phyloP scores from a whole-genome alignment of 345 rosid genomes.

The Salix brachista region DNA sequence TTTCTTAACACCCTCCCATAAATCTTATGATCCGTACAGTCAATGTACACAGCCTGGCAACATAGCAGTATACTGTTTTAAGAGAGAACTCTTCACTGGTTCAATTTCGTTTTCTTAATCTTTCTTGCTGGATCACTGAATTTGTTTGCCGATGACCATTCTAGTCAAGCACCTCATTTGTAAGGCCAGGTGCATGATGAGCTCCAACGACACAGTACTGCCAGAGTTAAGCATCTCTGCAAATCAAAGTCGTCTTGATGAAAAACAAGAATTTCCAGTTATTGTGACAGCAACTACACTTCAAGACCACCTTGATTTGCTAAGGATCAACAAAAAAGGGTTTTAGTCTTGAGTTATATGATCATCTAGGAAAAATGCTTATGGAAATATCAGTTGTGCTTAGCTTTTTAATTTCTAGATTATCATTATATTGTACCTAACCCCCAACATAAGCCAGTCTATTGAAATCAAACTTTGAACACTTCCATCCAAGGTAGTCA shows the following conservation, averaged over 20 bases:
- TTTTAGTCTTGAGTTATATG: slow-evolving; percentile 25
- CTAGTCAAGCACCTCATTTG: slow-evolving; percentile 17
- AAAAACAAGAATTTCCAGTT: too few species aligned
- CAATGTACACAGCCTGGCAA: slow-evolving; percentile 29
- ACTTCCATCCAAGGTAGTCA: too few species aligned
- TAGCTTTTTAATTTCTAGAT: slow-evolving; percentile 14
- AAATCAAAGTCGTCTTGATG: too few species aligned
- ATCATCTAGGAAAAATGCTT: slow-evolving; percentile 26
- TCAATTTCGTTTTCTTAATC: slow-evolving; percentile 44
- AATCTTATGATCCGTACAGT: slow-evolving; percentile 32
- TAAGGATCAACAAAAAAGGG: slow-evolving; percentile 21
- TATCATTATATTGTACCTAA: slow-evolving; percentile 25
- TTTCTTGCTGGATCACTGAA: slow-evolving; percentile 23
- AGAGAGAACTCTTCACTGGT: slow-evolving; percentile 37
- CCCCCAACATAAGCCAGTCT: slow-evolving; percentile 31
- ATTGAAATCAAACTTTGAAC: slow-evolving; percentile 39
- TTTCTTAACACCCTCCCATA: slow-evolving; percentile 25
- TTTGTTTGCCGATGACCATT: slow-evolving; percentile 33
- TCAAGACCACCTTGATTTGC: slow-evolving; percentile 24
- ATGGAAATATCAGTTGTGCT: slow-evolving; percentile 23
- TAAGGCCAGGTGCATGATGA: too few species aligned
- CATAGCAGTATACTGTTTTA: slow-evolving; percentile 21
- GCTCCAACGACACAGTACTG: too few species aligned
- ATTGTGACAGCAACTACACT: slow-evolving; percentile 15
- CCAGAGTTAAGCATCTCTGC: too few species aligned